Base-by-base conservation (phyloP, 2,329 filamentous ascomycete species). In the Periconia digitata region DNA sequence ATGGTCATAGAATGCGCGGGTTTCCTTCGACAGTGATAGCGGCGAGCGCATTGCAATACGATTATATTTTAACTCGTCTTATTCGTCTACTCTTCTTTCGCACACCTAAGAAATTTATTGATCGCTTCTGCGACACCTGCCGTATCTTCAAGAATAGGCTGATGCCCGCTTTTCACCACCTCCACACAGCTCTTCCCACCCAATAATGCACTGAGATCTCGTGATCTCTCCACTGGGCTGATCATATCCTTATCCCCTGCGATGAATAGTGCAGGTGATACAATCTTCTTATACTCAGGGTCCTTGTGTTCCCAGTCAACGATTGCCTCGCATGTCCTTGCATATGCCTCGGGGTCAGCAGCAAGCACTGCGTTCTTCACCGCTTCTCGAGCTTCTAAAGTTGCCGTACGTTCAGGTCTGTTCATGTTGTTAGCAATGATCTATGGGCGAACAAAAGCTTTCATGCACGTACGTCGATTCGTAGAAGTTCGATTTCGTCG, bases 301-400 rank as follows among this genome's bases (percentile, higher is more conserved):
- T 51, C 51, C 15, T 43, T 44, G 18, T 54, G 51, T 12, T 48
- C 40, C 18, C 22, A 16, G 17, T 22, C 29, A 0, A 44, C 51
- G 24, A 54, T 34, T 21, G 51, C 51, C 37, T 51, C 51, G 16
- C 48, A 54, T 6, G 48, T 54, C 18, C 43, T 39, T 18, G 51
- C 48, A 39, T 54, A 54, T 7, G 29, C 51, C 17, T 51, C 51
- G 1, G 48, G 35, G 8, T 49, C 36, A 0, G 51, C 43, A 29
- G 40, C 40, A 8, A 37, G 22, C 10, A 54, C 51, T 1, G 38
- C 40, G 1, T 23, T n/a, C n/a, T 24, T 34, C 1, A 54, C 47
- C 15, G 36, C 44, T 23, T 46, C 34, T 38, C 44, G 43, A 6
- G 47, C 22, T 17, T 20, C n/a, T 23, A 40, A 21, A n/a, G 37